These are phyloP conservation scores for Scheffersomyces lignosus DNA, from an alignment of 805 yeast species.

Conservation along the genomic window DNA sequence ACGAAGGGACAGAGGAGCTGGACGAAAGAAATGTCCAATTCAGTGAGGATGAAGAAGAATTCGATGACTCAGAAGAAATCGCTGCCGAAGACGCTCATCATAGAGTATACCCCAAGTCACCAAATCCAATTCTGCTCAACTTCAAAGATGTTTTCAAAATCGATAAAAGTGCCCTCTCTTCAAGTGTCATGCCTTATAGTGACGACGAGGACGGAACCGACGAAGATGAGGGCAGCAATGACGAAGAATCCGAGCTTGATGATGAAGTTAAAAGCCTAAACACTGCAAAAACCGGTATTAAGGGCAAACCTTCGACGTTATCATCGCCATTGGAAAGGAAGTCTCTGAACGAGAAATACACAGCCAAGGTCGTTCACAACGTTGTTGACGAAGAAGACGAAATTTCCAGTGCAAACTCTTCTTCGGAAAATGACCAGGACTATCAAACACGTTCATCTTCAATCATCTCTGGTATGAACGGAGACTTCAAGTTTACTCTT, in stretches of 20 bases:
- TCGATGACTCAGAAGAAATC: constrained; percentile 5
- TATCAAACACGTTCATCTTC: constrained; percentile 40
- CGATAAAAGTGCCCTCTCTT: constrained; percentile 1
- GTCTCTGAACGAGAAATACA: constrained; percentile 1
- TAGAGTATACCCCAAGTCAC: constrained; percentile 41
- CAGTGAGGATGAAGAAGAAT: constrained; percentile 29
- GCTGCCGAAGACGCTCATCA: constrained; percentile 4
- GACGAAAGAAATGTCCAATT: constrained; percentile 18
- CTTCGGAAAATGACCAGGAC: constrained; percentile 18
- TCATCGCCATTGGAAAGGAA: constrained; percentile 1
- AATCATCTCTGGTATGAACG: constrained; percentile 38
- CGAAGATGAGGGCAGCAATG: constrained; percentile 12
- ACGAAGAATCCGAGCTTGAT: constrained; percentile 12
- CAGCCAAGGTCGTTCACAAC: background rate
- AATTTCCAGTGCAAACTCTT: constrained; percentile 10
- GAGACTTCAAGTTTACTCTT: constrained; percentile 53
- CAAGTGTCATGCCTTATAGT: constrained; percentile 3
- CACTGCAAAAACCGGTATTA: background rate
- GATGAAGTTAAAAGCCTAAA: constrained; percentile 13
- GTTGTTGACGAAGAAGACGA: constrained; percentile 8
- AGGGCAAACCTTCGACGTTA: constrained; percentile 4
- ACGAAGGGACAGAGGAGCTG: constrained; percentile 13
- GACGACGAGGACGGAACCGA: constrained; percentile 9
- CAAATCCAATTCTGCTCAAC: constrained; percentile 28
- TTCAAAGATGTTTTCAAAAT: constrained; percentile 31